Conservation (phyloP, 768 basidiomycete genomes). For the Grammothele lineata region DNA sequence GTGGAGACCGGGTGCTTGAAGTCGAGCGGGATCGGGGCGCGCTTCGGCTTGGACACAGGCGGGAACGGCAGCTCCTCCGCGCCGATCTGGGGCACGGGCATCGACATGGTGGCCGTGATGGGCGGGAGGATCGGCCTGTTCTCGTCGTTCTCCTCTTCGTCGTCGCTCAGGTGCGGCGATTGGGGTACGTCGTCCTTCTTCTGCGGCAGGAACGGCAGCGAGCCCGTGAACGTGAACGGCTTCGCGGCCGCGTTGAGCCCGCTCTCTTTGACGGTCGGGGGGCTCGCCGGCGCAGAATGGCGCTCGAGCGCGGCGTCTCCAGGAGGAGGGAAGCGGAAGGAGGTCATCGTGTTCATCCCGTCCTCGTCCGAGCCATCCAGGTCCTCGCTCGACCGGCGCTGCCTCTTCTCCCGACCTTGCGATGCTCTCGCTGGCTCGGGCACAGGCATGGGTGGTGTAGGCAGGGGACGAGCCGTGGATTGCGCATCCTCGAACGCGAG, state of each 20-base stretch:
- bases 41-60: slow-evolving; percentile 41
- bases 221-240: slow-evolving; percentile 69
- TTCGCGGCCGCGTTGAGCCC: slow-evolving; percentile 43
- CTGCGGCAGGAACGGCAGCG: slow-evolving; percentile 5
- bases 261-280: slow-evolving; percentile 20
- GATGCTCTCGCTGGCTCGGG: slow-evolving; percentile 31
- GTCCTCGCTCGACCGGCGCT: slow-evolving; percentile 44
- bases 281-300: slow-evolving; percentile 40
- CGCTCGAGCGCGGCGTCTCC: slow-evolving; percentile 37
- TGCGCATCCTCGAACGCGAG: slow-evolving; percentile 37
- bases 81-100: slow-evolving; percentile 15
- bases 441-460: slow-evolving; percentile 29
- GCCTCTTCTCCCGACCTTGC: slow-evolving; percentile 82
- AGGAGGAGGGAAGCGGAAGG: slow-evolving; percentile 70
- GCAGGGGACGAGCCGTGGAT: slow-evolving; percentile 34
- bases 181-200: slow-evolving; percentile 20
- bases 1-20: slow-evolving; percentile 61
- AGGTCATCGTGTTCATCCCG: slow-evolving; percentile 49
- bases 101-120: neutral
- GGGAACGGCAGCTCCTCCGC: slow-evolving; percentile 31
- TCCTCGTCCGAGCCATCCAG: slow-evolving; percentile 33
- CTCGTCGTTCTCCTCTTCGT: slow-evolving; percentile 25
- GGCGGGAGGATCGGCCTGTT: slow-evolving; percentile 10
- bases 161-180: slow-evolving; percentile 18
- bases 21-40: slow-evolving; percentile 76